These are phyloP conservation scores for Eucalyptus melliodora DNA, from an alignment of 345 rosid genomes.

Conservation along the genomic window DNA sequence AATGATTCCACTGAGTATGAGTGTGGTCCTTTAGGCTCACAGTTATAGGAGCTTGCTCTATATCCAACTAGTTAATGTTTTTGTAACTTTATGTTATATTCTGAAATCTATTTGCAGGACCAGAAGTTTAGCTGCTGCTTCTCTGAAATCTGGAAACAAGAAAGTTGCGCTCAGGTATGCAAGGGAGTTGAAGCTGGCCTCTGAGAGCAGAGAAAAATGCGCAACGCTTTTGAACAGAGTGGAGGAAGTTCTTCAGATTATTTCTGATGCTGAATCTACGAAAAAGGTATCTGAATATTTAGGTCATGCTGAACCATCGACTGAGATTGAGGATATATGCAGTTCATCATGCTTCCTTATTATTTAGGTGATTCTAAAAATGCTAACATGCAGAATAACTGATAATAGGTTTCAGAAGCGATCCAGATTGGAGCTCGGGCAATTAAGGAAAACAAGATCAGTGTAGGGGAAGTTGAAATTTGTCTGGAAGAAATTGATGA, in stretches of 20 bases:
- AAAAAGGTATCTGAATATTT: slow-evolving; percentile 36
- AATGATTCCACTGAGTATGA: background rate
- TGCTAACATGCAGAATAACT: background rate
- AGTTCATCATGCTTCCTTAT: background rate
- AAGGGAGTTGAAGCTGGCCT: slow-evolving; percentile 49
- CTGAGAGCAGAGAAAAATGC: slow-evolving; percentile 68
- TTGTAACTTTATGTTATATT: background rate
- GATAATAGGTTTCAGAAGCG: slow-evolving; percentile 68
- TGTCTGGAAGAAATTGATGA: slow-evolving; percentile 75
- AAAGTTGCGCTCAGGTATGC: slow-evolving; percentile 65
- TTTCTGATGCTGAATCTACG: slow-evolving; percentile 65
- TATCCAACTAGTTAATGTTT: background rate
- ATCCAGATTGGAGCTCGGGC: slow-evolving; percentile 72
- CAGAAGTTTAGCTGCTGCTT: slow-evolving; percentile 50
- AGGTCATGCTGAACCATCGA: background rate
- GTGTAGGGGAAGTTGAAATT: slow-evolving; percentile 63
- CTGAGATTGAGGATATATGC: background rate
- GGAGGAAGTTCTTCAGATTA: slow-evolving; percentile 56
- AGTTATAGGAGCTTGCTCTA: background rate
- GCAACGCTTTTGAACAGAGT: slow-evolving; percentile 64
- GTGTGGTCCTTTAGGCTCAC: background rate
- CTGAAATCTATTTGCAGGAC: slow-evolving; percentile 27
- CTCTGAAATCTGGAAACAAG: slow-evolving; percentile 66
- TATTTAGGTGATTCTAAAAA: background rate
- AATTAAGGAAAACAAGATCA: slow-evolving; percentile 53